A percentile compares a stretch with the other conserved stretches of the same genome.
phyloP scores from a whole-genome alignment of 2,329 filamentous ascomycete species.

The Phoma herbarum region DNA sequence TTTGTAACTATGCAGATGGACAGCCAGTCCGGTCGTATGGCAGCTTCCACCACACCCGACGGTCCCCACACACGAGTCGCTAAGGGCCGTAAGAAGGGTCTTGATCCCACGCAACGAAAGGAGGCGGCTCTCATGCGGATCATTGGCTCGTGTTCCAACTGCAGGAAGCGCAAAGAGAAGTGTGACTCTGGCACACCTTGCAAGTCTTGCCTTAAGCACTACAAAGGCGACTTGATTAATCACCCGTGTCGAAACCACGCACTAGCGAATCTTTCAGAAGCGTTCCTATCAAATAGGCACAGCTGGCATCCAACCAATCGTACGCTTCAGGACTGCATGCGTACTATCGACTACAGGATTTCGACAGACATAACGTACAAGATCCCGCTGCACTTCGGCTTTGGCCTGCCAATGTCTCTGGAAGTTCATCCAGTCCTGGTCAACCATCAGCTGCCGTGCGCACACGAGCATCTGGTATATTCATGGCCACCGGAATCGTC shows the following conservation, averaged over 20 bases:
- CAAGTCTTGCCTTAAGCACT: slow-evolving; percentile 50
- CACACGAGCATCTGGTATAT: slow-evolving; percentile 50
- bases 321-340: slow-evolving; percentile 37
- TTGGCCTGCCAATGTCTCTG: slow-evolving; percentile 40
- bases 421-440: slow-evolving; percentile 40
- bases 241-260: slow-evolving; percentile 49
- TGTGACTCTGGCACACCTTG: slow-evolving; percentile 54
- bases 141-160: slow-evolving; percentile 48
- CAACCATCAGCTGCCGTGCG: slow-evolving; percentile 25
- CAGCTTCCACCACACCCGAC: slow-evolving; percentile 42
- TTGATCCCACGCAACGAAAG: slow-evolving; percentile 46
- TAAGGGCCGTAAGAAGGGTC: slow-evolving; percentile 44
- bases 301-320: slow-evolving; percentile 50
- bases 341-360: slow-evolving; percentile 24
- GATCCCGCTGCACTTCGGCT: slow-evolving; percentile 47
- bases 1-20: slow-evolving; percentile 50
- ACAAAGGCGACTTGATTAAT: slow-evolving; percentile 48
- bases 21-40: slow-evolving; percentile 41
- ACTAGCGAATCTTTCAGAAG: slow-evolving; percentile 38
- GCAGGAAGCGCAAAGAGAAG: slow-evolving; percentile 48
- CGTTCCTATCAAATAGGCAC: slow-evolving; percentile 45
- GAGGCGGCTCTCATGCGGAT: slow-evolving; percentile 50
- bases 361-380: slow-evolving; percentile 32
- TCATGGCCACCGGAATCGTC: slow-evolving; percentile 44
- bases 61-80: slow-evolving; percentile 37